Conservation (phyloP, 768 basidiomycete genomes). For the Scleroderma citrinum region DNA sequence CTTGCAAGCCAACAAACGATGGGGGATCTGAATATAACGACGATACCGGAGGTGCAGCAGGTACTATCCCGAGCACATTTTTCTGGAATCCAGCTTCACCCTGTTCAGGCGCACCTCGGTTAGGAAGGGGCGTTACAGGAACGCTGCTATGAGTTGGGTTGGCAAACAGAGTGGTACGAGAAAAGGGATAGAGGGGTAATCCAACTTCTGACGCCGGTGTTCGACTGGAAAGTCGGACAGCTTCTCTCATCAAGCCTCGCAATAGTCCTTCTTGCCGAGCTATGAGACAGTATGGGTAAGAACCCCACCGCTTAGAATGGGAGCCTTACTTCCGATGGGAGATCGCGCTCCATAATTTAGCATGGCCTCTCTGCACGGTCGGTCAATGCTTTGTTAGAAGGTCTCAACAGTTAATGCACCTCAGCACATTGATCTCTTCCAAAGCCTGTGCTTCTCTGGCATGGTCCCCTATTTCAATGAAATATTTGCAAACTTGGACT, state of each 20-base stretch:
- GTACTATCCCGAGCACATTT: conserved; percentile 3
- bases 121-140: conserved; percentile 26
- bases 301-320: neutral
- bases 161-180: conserved; percentile 58
- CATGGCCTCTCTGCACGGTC: conserved; percentile 64
- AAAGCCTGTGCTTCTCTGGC: conserved; percentile 72
- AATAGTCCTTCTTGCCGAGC: conserved; percentile 79
- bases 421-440: conserved; percentile 82
- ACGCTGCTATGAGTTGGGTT: conserved; percentile 35
- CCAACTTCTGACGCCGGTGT: conserved; percentile 76
- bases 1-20: neutral
- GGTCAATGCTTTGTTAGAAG: conserved; percentile 6
- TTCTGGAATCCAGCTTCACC: conserved; percentile 2
- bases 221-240: conserved; percentile 76
- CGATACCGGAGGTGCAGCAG: neutral
- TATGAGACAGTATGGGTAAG: conserved; percentile 25
- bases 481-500: conserved; percentile 80
- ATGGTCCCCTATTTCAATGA: conserved; percentile 74
- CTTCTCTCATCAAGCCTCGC: conserved; percentile 81
- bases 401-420: conserved; percentile 37
- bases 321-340: conserved; percentile 70
- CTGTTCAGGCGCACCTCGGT: conserved; percentile 12
- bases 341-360: conserved; percentile 73
- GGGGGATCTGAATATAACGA: neutral
- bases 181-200: conserved; percentile 77